Base-by-base conservation (phyloP, 2,329 filamentous ascomycete species). In the Parafenestella ontariensis region DNA sequence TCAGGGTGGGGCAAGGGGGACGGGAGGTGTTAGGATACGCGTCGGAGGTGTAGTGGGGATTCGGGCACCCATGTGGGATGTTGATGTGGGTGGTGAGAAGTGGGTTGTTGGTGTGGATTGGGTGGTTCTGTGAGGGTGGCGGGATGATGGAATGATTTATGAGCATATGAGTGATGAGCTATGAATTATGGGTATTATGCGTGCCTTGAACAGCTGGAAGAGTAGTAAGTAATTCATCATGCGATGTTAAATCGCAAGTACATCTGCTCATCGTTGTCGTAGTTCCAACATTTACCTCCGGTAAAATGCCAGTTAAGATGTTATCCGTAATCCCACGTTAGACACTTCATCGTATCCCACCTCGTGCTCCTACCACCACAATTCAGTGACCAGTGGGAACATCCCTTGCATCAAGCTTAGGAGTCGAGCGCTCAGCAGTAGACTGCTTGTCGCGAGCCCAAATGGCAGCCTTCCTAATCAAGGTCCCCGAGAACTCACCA, bases 61-160 rank as follows among this genome's bases (percentile, higher is more conserved):
- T 6, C 62, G 74, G 45, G 64, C 74, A 40, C 78, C 78, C 3
- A 65, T 68, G 33, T 81, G 79, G 79, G 70, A 78, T 37, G 67
- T 79, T 9, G 65, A 73, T 47, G 50, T 79, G 21, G 62, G 65
- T 0, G 70, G 65, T 2, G 55, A 64, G 46, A 71, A 36, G 29
- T 79, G 77, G 76, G 55, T 65, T 11, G 72, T 80, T 15, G 78
- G 68, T 42, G 76, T 79, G 20, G 78, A 81, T 46, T 81, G 79
- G 79, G 54, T 61, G 17, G 49, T 71, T 31, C 23, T 70, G 6
- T 68, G 50, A 62, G 47, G n/a, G 18, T 41, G 10, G 17, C 34
- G 31, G n/a, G 20, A 8, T 28, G n/a, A 44, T 44, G 28, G 20
- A 31, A 56, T 48, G 49, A 48, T 31, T 24, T 36, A 53, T 40